phyloP scores from a whole-genome alignment of 106 monocot species.

The Dendrobium catenatum region DNA sequence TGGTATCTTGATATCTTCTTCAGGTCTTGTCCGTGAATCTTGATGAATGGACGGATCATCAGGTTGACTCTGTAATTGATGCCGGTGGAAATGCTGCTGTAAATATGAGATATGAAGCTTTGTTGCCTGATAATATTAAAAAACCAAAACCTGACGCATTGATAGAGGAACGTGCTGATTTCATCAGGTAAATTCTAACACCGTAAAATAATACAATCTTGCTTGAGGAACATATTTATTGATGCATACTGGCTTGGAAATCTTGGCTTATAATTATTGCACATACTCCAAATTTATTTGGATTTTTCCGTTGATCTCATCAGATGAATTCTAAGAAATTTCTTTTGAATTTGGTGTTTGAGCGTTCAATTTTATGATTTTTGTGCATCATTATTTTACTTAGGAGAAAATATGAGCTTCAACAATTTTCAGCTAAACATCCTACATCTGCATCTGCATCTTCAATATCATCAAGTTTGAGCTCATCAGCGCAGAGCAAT shows the following conservation, averaged over 20 bases:
- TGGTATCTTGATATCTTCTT: constrained; percentile 12
- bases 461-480: neutral
- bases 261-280: too few species aligned
- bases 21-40: constrained; percentile 75
- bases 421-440: neutral
- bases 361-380: too few species aligned
- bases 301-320: too few species aligned
- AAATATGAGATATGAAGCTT: constrained; percentile 77
- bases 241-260: too few species aligned
- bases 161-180: constrained; percentile 59
- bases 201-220: neutral
- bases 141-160: constrained; percentile 60
- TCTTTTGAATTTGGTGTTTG: too few species aligned
- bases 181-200: constrained; percentile 42
- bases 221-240: neutral
- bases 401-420: constrained; percentile 9
- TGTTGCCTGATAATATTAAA: constrained; percentile 38
- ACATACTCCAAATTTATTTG: too few species aligned
- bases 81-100: constrained; percentile 57
- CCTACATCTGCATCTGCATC: neutral
- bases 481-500: neutral
- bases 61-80: constrained; percentile 51
- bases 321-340: too few species aligned
- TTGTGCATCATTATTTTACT: neutral
- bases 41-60: constrained; percentile 80